Percentiles rank a stretch among this genome's conserved stretches.
Conservation (phyloP, 345 rosid species). For the Angophora floribunda region DNA sequence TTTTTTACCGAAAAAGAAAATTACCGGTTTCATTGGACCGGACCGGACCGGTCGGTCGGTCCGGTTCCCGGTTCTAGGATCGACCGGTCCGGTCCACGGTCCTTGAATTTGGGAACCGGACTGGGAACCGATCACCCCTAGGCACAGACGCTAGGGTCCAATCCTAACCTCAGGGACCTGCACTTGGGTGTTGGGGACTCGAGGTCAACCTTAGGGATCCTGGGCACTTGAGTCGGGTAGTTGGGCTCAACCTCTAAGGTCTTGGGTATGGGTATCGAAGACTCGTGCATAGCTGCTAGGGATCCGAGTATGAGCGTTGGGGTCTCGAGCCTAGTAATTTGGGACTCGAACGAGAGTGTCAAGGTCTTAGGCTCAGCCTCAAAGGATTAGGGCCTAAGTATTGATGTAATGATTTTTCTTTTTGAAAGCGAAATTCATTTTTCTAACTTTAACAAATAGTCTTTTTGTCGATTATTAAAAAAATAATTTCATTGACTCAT, state of each 20-base stretch:
- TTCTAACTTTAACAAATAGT: background rate
- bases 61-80: too few species aligned
- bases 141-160: background rate
- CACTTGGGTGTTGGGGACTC: background rate
- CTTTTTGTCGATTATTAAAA: background rate
- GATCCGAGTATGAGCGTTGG: background rate
- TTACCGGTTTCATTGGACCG: too few species aligned
- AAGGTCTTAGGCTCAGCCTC: fast-evolving
- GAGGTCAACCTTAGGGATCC: background rate
- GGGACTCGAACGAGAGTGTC: background rate
- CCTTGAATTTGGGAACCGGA: too few species aligned
- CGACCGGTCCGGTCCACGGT: too few species aligned
- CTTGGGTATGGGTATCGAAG: background rate
- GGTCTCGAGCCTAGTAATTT: fast-evolving
- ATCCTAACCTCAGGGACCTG: background rate
- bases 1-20: too few species aligned
- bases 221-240: fast-evolving
- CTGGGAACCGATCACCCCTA: too few species aligned
- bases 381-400: background rate
- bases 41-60: too few species aligned
- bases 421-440: background rate
- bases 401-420: background rate
- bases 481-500: background rate
- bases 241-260: background rate
- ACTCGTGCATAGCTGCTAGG: background rate